phyloP scores from a whole-genome alignment of 225 moss, liverwort and hornwort genomes.

The Takakia lepidozioides region DNA sequence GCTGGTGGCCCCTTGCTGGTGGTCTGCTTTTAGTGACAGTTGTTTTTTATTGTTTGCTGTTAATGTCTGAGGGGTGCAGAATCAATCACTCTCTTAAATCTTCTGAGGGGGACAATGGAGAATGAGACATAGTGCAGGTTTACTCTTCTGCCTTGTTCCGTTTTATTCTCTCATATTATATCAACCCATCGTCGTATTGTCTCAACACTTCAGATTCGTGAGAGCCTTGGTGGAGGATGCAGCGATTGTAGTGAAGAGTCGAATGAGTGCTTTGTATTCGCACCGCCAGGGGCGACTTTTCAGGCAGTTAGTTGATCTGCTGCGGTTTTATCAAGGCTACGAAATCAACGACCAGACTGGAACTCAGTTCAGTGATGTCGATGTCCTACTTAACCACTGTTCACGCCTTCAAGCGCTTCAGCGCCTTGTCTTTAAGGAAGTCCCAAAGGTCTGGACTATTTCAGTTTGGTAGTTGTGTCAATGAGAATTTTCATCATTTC shows the following conservation, averaged over 20 bases:
- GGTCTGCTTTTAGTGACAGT: no score
- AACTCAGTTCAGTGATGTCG: constrained; percentile 70
- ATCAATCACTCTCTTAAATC: no score
- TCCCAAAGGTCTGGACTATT: constrained; percentile 57
- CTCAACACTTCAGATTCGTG: constrained; percentile 59
- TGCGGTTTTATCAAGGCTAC: constrained; percentile 87
- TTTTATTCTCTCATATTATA: no score
- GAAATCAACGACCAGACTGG: constrained; percentile 95
- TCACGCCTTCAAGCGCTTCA: constrained; percentile 78
- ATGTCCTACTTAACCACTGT: constrained; percentile 71
- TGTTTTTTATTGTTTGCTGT: no score
- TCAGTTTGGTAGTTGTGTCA: no score
- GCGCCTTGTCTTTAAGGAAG: constrained; percentile 63
- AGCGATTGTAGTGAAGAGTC: constrained; percentile 78
- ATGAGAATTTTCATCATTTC: no score
- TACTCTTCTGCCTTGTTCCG: no score
- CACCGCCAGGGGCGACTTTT: constrained; percentile 75
- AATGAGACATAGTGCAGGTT: no score
- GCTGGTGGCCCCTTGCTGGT: no score
- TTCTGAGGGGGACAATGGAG: no score
- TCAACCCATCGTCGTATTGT: no score
- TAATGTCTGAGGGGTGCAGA: no score
- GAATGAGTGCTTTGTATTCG: constrained; percentile 78
- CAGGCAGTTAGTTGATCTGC: constrained; percentile 83
- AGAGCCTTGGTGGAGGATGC: constrained; percentile 86